Base-by-base conservation (phyloP, 768 basidiomycete genomes). In the Epithele typhae region DNA sequence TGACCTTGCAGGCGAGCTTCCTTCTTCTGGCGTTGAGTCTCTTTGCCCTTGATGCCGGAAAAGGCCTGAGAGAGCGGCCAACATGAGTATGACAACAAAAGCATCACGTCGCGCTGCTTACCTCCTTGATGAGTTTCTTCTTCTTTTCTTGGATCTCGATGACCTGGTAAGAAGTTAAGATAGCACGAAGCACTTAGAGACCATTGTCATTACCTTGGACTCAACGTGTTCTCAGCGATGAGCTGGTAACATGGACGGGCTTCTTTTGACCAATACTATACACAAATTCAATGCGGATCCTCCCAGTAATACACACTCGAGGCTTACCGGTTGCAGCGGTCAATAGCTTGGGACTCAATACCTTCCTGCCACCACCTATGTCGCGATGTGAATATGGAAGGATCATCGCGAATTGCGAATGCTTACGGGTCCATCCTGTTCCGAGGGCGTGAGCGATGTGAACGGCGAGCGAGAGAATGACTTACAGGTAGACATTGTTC, bases 191-290 rank as follows among this genome's bases (percentile, higher is more conserved):
- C n/a, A n/a, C n/a, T n/a, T n/a, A n/a, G n/a, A n/a, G 21, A 23
- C 24, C 30, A 32, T 32, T 32, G 25, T 18, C 49, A 53, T 7
- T 55, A 82, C 91, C 65, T 88, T 92, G 11, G 87, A 77, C 64
- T 94, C 92, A 1, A 93, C 83, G 92, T 94, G 56, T 92, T 76
- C 56, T 92, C 91, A 0, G 92, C 89, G 45, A 94, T 91, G 39
- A 94, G 68, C 57, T 93, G 92, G 59, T 92, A 93, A 93, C 90
- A 53, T 86, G 82, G 25, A 94, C 90, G 1, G 77, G 70, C 61
- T 84, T 91, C 52, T 66, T 87, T 63, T 94, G 92, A 12, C 92
- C 92, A 51, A 92, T 90, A 41, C 77, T 73, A 47, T 36, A 4
- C 32, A 33, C 8, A n/a, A n/a, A n/a, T n/a, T n/a, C n/a, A n/a